phyloP scores from a whole-genome alignment of 139 green algal genomes.

The Bryopsis sp. region DNA sequence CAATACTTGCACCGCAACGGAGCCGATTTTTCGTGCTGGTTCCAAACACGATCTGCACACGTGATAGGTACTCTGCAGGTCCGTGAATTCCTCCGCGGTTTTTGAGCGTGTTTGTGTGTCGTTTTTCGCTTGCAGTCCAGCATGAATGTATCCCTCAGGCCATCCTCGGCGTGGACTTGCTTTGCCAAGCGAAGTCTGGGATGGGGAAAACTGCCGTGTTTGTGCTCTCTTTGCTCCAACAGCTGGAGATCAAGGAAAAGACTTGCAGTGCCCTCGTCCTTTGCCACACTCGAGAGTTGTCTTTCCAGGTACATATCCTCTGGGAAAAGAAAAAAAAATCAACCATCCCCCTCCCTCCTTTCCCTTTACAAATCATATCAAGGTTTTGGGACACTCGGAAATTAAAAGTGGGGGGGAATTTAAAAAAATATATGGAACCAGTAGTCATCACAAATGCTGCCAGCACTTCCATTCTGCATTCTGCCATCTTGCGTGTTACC shows the following conservation, averaged over 20 bases:
- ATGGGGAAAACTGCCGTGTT: slow-evolving; percentile 99
- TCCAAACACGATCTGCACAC: no score
- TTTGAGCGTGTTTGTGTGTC: not conserved
- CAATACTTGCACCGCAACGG: no score
- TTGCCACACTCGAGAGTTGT: slow-evolving; percentile 98
- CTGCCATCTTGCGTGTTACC: not conserved
- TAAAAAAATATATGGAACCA: no score
- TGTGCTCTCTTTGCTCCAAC: slow-evolving; percentile 95
- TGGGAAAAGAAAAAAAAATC: no score
- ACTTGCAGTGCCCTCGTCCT: slow-evolving; percentile 82
- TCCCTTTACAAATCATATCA: no score
- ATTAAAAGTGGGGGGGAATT: no score
- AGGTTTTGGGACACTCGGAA: no score
- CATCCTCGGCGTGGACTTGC: slow-evolving; percentile 94
- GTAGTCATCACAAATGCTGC: no score
- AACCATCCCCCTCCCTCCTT: not conserved
- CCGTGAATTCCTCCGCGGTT: not conserved
- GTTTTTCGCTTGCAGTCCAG: slow-evolving; percentile 71
- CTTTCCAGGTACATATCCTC: slow-evolving; percentile 68
- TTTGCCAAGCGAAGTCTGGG: slow-evolving; percentile 98
- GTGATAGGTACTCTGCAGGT: not conserved
- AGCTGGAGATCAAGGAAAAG: slow-evolving; percentile 70
- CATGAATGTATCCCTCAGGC: slow-evolving; percentile 98
- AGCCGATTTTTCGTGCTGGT: no score
- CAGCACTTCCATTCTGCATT: no score